Evolutionary conservation across 257 asterid genomes (phyloP), one percentile per base, ranked within the genome.

Genomic region (Fraxinus quadrangulata): DNA sequence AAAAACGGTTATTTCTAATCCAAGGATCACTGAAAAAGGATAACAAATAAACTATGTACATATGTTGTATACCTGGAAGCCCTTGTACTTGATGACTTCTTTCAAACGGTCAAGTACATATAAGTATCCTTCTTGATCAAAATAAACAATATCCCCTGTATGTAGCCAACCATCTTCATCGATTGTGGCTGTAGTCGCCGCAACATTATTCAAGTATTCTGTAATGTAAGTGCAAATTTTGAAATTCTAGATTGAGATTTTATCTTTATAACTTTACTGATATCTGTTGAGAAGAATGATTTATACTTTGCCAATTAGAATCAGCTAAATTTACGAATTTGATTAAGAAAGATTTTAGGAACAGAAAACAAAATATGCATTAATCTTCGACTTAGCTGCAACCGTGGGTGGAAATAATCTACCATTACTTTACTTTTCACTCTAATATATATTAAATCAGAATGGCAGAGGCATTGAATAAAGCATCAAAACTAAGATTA

Each of bases 31-130:
- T 30, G 4, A 59, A 49, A 74, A 13, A 24, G 71, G 45, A 10
- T 54, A 5, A 19, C 31, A 19, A 76, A 54, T 14, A 66, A 37
- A 70, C 9, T 40, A 69, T 65, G 21, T 31, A 31, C 13, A 75
- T 40, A 68, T 73, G 73, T 54, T 54, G 24, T 73, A 10, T 84
- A 89, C 98, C 97, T 94, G 97, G 89, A 85, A 94, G 42, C 98
- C 98, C 83, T 90, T 91, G 84, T 86, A 94, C 82, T 94, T 94
- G 89, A 94, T 92, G 66, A 90, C 33, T 81, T 94, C 98, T 83
- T 94, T 94, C 89, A 92, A 79, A 47, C 98, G 92, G 79, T 94
- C 98, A 42, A 87, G 80, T 40, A 94, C 84, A 31, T 84, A 90
- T 68, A 94, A 74, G 77, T 91, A 87, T 74, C 97, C 97, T 45